Base-by-base conservation (phyloP, 2,329 filamentous ascomycete genomes). In the Epichloe gansuensis region DNA sequence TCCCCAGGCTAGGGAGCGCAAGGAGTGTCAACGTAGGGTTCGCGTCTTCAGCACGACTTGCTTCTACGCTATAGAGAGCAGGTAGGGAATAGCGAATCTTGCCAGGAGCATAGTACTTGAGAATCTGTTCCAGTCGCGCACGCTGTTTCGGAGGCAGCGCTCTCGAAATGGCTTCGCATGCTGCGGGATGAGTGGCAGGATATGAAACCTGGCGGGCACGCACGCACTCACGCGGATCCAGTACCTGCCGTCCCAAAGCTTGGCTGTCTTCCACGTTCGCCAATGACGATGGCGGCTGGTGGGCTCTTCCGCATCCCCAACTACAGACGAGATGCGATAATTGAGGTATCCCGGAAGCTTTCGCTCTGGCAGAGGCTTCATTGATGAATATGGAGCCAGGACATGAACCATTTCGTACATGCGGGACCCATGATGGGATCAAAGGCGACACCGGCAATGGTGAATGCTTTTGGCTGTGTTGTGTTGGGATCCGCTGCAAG, bases 241-340 rank as follows among this genome's bases (percentile, higher is more conserved):
- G 64, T 75, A 85, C 2, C 82, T 77, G 0, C 79, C 77, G 62
- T 85, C 82, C 68, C 75, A 85, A 51, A 76, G 62, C 46, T 63
- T 62, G 12, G 61, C 57, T 21, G 57, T 61, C 46, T 62, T 66
- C 65, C 67, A 70, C 28, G 58, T 60, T 8, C 59, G 54, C 66
- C 71, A 60, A 34, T 54, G 50, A 13, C 35, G 46, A 31, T 53
- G 54, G 6, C 56, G 57, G 15, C 35, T 45, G 5, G 48, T 13
- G 25, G 55, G 52, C 34, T 53, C 56, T 9, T 52, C 52, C 13
- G 46, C n/a, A 5, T 46, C 50, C 13, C 37, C 34, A 9, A 15
- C 38, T 38, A 48, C 50, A 11, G 42, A 46, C 3, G 28, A 45
- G 25, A 37, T 39, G 49, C 48, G 51, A 38, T 60, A 57, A n/a